Conservation (phyloP, 2,329 filamentous ascomycete genomes). For the Fusarium begoniae region DNA sequence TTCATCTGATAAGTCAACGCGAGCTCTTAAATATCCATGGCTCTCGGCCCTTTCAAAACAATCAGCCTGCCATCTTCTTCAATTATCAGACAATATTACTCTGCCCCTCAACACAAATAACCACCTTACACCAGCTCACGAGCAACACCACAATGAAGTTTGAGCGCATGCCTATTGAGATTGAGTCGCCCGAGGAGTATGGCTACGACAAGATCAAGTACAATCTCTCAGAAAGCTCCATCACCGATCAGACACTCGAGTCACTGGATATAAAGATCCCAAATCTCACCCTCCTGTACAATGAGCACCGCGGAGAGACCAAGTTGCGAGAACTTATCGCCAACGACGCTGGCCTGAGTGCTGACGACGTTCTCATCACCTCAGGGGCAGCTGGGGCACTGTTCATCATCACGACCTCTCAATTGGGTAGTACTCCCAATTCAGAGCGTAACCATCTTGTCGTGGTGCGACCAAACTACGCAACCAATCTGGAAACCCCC, state of each 20-base stretch:
- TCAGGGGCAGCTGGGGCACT: neutral
- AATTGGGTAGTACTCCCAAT: neutral
- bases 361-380: neutral
- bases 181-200: neutral
- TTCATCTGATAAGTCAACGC: accelerated
- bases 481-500: neutral
- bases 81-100: too few species aligned
- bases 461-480: neutral
- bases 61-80: neutral
- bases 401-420: neutral
- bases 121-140: accelerated
- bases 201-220: neutral
- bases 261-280: neutral
- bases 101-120: neutral
- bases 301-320: neutral
- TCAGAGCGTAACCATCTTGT: neutral
- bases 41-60: neutral
- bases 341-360: neutral
- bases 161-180: conserved; percentile 1
- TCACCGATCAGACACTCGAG: neutral
- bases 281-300: neutral
- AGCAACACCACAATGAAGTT: neutral
- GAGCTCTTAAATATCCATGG: neutral
- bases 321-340: neutral
- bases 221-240: neutral